Conservation (phyloP, 1,284 basidiomycete genomes). For the Puccinia coronata region DNA sequence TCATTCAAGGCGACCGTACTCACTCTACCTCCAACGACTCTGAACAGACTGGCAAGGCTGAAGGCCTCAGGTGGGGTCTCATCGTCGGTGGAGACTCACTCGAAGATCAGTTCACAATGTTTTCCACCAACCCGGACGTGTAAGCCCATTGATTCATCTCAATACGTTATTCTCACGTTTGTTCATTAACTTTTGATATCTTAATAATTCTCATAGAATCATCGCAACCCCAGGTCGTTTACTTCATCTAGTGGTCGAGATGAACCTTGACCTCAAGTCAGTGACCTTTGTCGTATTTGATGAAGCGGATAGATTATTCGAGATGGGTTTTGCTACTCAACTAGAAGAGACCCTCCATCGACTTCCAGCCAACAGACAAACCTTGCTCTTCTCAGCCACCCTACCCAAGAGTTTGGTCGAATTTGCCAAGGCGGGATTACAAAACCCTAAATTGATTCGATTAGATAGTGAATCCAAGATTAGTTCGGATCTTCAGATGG, state of each 20-base stretch:
- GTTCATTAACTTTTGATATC: constrained; percentile 34
- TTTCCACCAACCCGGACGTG: constrained; percentile 92
- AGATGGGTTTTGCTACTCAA: constrained; percentile 94
- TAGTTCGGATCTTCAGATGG: constrained; percentile 86
- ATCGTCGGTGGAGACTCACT: constrained; percentile 93
- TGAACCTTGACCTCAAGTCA: constrained; percentile 87
- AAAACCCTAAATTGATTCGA: constrained; percentile 89
- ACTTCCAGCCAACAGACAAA: constrained; percentile 82
- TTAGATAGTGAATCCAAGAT: constrained; percentile 95
- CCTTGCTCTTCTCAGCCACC: constrained; percentile 92
- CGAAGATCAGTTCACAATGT: constrained; percentile 95
- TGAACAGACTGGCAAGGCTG: constrained; percentile 57
- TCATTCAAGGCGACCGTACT: constrained; percentile 66
- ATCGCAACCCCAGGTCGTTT: constrained; percentile 97
- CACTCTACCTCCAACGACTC: constrained; percentile 61
- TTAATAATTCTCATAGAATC: constrained; percentile 65
- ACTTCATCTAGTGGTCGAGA: constrained; percentile 92
- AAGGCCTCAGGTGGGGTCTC: constrained; percentile 83
- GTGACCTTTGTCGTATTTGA: constrained; percentile 94
- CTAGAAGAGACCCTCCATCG: constrained; percentile 86
- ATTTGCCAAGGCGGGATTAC: constrained; percentile 93
- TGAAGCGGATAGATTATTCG: constrained; percentile 88
- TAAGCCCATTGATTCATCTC: constrained; percentile 62
- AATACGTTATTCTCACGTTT: not conserved
- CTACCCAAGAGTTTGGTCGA: constrained; percentile 93